Conservation (phyloP, 1,139 yeast genomes). For the Yamadazyma mexicana region DNA sequence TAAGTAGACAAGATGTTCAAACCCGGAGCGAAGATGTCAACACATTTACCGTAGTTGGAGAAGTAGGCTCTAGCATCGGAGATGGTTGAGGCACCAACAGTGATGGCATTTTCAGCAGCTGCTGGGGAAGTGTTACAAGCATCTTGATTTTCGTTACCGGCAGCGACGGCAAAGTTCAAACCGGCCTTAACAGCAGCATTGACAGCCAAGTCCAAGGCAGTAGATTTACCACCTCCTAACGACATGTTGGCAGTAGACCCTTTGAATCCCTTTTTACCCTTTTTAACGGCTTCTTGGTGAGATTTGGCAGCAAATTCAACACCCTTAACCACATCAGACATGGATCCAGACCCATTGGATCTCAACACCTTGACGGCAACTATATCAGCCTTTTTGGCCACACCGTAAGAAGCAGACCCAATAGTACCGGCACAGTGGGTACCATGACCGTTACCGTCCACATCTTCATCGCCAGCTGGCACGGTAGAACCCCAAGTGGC, state of each 20-base stretch:
- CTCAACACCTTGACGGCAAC: constrained; percentile 46
- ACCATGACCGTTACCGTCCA: constrained; percentile 57
- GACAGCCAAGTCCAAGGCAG: constrained; percentile 44
- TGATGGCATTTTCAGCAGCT: constrained; percentile 40
- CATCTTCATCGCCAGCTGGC: constrained; percentile 34
- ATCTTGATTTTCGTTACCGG: constrained; percentile 46
- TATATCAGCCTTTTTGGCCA: constrained; percentile 42
- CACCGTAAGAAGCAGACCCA: constrained; percentile 43
- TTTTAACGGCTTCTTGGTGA: constrained; percentile 31
- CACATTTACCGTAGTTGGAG: constrained; percentile 47
- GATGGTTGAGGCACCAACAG: constrained; percentile 44
- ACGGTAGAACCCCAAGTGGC: constrained; percentile 45
- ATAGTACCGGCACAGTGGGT: constrained; percentile 50
- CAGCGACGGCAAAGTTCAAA: constrained; percentile 45
- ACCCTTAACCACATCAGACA: constrained; percentile 46
- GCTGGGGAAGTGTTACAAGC: constrained; percentile 48
- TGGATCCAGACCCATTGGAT: constrained; percentile 40
- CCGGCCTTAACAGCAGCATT: constrained; percentile 45
- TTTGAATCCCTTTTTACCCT: constrained; percentile 37
- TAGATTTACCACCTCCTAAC: constrained; percentile 43
- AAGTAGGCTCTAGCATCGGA: constrained; percentile 40
- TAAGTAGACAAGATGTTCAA: constrained; percentile 41
- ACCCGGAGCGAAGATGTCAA: constrained; percentile 49
- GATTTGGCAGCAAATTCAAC: constrained; percentile 41
- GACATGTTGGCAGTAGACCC: constrained; percentile 49